A percentile compares a stretch with the other conserved stretches of the same genome.
phyloP scores from a whole-genome alignment of 2,329 filamentous ascomycete genomes.

The Cyclaneusma minus region DNA sequence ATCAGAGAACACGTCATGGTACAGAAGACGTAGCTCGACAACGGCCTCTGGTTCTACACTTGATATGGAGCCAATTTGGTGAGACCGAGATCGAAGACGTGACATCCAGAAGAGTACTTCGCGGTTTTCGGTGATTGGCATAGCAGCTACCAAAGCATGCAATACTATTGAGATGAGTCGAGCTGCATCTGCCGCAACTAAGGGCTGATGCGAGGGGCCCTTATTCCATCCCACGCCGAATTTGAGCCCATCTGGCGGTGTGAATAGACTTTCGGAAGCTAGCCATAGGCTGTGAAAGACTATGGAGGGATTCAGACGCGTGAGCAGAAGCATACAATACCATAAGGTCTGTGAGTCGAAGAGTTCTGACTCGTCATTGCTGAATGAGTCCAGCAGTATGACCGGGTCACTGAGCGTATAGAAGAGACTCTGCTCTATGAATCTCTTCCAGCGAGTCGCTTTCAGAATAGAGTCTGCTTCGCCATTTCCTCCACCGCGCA shows the following conservation, averaged over 20 bases:
- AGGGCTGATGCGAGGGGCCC: conserved; percentile 3
- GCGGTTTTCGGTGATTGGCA: conserved; percentile 31
- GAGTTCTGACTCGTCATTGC: conserved; percentile 28
- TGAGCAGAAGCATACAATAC: conserved; percentile 47
- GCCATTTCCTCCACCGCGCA: too few species aligned
- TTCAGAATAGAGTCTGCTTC: conserved; percentile 2
- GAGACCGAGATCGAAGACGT: conserved; percentile 31
- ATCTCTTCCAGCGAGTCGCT: conserved; percentile 43
- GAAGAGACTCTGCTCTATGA: conserved; percentile 50
- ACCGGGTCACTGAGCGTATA: conserved; percentile 43
- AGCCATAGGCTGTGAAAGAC: conserved; percentile 52
- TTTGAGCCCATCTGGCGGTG: conserved; percentile 30
- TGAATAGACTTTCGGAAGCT: conserved; percentile 40
- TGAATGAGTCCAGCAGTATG: conserved; percentile 40
- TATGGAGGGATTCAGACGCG: conserved; percentile 36
- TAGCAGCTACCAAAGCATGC: conserved; percentile 43
- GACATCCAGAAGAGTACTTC: conserved; percentile 40
- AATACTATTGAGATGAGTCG: conserved; percentile 35
- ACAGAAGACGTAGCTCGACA: conserved; percentile 36
- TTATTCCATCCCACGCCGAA: conserved; percentile 9
- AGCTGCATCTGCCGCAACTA: conserved; percentile 16
- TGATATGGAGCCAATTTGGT: too few species aligned
- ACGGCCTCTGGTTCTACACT: too few species aligned
- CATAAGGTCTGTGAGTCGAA: conserved; percentile 46
- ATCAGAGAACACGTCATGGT: conserved; percentile 47